Percentiles rank a stretch among this genome's conserved stretches.
These are phyloP conservation scores for Tolypocladium endophyticum DNA, from an alignment of 2,329 filamentous ascomycete species.

Conservation along the genomic window DNA sequence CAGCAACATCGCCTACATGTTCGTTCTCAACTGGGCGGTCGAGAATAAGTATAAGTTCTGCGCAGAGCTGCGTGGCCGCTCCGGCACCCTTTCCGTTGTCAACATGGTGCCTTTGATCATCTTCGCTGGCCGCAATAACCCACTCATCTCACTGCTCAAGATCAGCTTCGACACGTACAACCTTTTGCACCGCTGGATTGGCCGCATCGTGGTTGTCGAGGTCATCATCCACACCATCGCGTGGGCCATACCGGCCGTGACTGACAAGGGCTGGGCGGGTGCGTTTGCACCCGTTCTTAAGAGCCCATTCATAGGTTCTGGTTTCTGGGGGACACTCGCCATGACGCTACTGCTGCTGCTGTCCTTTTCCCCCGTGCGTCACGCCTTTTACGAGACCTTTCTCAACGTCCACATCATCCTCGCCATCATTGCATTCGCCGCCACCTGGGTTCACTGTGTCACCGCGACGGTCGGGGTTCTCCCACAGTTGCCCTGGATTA, in stretches of 20 bases:
- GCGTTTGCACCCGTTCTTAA: slow-evolving; percentile 42
- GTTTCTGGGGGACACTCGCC: slow-evolving; percentile 48
- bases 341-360: slow-evolving; percentile 58
- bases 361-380: slow-evolving; percentile 70
- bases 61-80: slow-evolving; percentile 76
- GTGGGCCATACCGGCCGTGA: slow-evolving; percentile 64
- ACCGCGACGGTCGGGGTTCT: slow-evolving; percentile 56
- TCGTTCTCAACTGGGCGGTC: slow-evolving; percentile 48
- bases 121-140: slow-evolving; percentile 87
- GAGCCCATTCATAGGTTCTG: slow-evolving; percentile 56
- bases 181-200: slow-evolving; percentile 59
- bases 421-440: slow-evolving; percentile 55
- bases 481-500: slow-evolving; percentile 63
- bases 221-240: slow-evolving; percentile 56
- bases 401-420: slow-evolving; percentile 75
- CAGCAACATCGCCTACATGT: slow-evolving; percentile 54
- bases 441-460: slow-evolving; percentile 70
- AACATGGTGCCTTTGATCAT: slow-evolving; percentile 91
- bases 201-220: slow-evolving; percentile 61
- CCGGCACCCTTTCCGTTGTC: slow-evolving; percentile 71
- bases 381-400: slow-evolving; percentile 97
- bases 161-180: slow-evolving; percentile 98
- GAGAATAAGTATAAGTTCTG: slow-evolving; percentile 53
- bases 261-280: slow-evolving; percentile 51
- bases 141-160: slow-evolving; percentile 67